Evolutionary conservation across 495 filamentous ascomycete species (phyloP).

Genomic region (Pseudoneurospora amorphoporcata): DNA sequence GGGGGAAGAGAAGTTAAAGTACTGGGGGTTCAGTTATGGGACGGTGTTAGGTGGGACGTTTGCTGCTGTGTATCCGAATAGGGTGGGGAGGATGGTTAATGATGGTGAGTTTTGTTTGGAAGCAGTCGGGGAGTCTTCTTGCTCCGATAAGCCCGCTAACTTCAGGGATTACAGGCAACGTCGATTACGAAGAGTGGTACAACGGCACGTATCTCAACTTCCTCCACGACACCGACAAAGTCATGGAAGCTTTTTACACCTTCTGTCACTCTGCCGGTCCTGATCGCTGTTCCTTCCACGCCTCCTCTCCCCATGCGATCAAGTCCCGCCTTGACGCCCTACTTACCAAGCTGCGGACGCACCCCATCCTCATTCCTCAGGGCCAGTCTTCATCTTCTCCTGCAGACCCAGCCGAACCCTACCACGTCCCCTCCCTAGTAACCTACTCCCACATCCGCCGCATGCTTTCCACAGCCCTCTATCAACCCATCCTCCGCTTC

Average conservation of each 20-base stretch:
- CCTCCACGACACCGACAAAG: constrained; percentile 42
- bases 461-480: constrained; percentile 41
- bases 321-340: constrained; percentile 30
- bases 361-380: constrained; percentile 37
- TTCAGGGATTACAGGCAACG: constrained; percentile 19
- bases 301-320: constrained; percentile 30
- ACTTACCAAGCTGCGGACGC: constrained; percentile 30
- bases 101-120: constrained; percentile 28
- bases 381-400: not conserved
- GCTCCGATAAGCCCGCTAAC: constrained; percentile 5
- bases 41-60: constrained; percentile 43
- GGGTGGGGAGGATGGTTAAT: constrained; percentile 37
- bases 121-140: not conserved
- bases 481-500: constrained; percentile 52
- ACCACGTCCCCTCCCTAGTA: constrained; percentile 27
- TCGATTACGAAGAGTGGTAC: constrained; percentile 40
- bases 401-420: constrained; percentile 6
- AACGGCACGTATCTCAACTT: constrained; percentile 37
- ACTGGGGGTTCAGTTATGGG: constrained; percentile 48
- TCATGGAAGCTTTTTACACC: constrained; percentile 42
- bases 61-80: constrained; percentile 39
- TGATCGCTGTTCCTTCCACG: constrained; percentile 36
- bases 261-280: constrained; percentile 44
- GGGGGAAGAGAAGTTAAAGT: constrained; percentile 34
- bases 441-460: constrained; percentile 33